Conservation (phyloP, 495 filamentous ascomycete species). For the Aspergillus coremiiformis region DNA sequence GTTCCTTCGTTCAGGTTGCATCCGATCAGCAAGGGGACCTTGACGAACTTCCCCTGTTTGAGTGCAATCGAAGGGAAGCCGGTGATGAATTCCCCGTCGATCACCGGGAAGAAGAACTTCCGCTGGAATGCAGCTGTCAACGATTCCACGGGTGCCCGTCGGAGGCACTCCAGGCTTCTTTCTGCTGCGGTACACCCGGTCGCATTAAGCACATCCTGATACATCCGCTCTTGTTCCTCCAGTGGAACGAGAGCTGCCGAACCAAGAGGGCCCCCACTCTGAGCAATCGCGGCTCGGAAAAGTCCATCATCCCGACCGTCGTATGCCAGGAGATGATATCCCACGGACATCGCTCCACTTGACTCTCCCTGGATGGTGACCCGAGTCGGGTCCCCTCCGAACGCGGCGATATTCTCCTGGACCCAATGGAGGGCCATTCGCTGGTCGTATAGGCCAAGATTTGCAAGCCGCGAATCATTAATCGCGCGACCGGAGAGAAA, state of each 20-base stretch:
- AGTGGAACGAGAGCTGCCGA: constrained; percentile 21
- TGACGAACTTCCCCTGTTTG: constrained; percentile 34
- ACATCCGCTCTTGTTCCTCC: constrained; percentile 25
- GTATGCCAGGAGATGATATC: constrained; percentile 41
- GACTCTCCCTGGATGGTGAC: constrained; percentile 61
- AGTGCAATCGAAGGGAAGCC: constrained; percentile 24
- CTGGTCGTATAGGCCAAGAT: constrained; percentile 48
- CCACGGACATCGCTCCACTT: constrained; percentile 43
- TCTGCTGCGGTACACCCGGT: constrained; percentile 21
- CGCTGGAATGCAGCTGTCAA: constrained; percentile 27
- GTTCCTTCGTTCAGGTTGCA: constrained; percentile 48
- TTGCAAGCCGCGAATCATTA: constrained; percentile 16
- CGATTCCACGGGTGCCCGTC: constrained; percentile 22
- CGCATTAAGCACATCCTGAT: constrained; percentile 28
- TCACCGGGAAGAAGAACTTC: constrained; percentile 32
- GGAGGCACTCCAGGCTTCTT: constrained; percentile 30
- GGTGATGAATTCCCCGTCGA: constrained; percentile 47
- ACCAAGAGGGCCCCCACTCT: constrained; percentile 32
- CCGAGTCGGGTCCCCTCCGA: constrained; percentile 18
- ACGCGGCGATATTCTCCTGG: constrained; percentile 39
- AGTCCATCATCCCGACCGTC: constrained; percentile 38
- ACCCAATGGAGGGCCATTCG: constrained; percentile 47
- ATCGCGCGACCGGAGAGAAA: constrained; percentile 34
- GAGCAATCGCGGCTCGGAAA: constrained; percentile 47
- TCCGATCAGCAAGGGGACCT: constrained; percentile 42